phyloP scores from a whole-genome alignment of 768 basidiomycete species.

The Lactarius hengduanensis region DNA sequence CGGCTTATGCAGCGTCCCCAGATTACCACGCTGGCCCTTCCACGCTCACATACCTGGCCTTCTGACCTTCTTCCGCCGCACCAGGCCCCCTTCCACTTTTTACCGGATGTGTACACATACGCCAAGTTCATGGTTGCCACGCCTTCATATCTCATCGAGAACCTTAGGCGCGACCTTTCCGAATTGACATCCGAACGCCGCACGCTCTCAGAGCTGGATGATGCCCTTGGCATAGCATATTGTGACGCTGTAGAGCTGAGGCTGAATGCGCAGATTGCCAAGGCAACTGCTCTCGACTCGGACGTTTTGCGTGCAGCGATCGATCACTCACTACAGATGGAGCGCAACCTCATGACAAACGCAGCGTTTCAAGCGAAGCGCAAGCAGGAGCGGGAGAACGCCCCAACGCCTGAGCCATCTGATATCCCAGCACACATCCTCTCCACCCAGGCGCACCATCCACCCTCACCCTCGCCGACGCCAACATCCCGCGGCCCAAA shows the following conservation, averaged over 20 bases:
- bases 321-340: slow-evolving; percentile 58
- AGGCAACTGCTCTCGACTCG: slow-evolving; percentile 73
- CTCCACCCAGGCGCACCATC: slow-evolving; percentile 34
- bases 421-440: slow-evolving; percentile 64
- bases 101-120: slow-evolving; percentile 85
- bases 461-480: slow-evolving; percentile 24
- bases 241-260: slow-evolving; percentile 76
- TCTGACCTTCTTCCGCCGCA: slow-evolving; percentile 89
- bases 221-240: slow-evolving; percentile 76
- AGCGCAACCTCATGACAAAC: slow-evolving; percentile 52
- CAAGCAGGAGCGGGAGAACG: slow-evolving; percentile 31
- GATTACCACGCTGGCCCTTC: slow-evolving; percentile 92
- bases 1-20: slow-evolving; percentile 90
- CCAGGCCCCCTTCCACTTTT: slow-evolving; percentile 93
- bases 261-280: slow-evolving; percentile 75
- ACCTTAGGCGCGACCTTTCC: slow-evolving; percentile 70
- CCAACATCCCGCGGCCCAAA: slow-evolving; percentile 47
- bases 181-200: slow-evolving; percentile 72
- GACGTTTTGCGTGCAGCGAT: slow-evolving; percentile 61
- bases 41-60: slow-evolving; percentile 90
- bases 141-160: slow-evolving; percentile 73
- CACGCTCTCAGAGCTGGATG: slow-evolving; percentile 61
- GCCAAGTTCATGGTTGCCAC: slow-evolving; percentile 97
- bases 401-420: slow-evolving; percentile 23
- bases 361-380: slow-evolving; percentile 31